Evolutionary conservation across 345 rosid species (phyloP).

Genomic region (Arabidopsis arenosa): DNA sequence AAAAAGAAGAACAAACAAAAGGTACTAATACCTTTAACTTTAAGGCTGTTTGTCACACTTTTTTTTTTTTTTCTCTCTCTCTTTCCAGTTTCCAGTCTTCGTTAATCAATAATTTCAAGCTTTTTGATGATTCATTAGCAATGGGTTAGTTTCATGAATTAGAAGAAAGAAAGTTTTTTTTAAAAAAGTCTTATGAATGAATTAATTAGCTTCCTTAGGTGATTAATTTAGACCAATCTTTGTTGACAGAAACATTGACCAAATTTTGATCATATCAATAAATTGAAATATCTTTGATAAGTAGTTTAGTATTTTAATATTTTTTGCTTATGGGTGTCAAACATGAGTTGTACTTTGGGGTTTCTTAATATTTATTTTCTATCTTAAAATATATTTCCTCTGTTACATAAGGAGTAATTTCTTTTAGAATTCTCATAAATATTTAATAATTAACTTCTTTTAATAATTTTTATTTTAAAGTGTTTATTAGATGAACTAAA

Average conservation of each 20-base stretch:
- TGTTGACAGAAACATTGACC: slow-evolving; percentile 7
- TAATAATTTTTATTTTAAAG: neutral
- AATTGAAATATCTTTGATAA: neutral
- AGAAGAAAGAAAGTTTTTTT: neutral
- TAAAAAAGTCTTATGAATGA: neutral
- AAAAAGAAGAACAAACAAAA: slow-evolving; percentile 24
- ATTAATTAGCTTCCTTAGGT: slow-evolving; percentile 1
- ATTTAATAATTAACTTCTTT: neutral
- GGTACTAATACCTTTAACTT: slow-evolving; percentile 43
- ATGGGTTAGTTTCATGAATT: slow-evolving; percentile 16
- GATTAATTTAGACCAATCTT: slow-evolving; percentile 28
- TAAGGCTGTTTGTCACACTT: slow-evolving; percentile 37
- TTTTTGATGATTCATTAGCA: slow-evolving; percentile 34
- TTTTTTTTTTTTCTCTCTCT: neutral
- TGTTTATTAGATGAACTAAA: neutral
- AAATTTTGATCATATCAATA: slow-evolving; percentile 15
- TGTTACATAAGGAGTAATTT: neutral
- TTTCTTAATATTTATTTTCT: neutral
- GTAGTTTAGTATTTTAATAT: neutral
- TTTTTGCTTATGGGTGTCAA: slow-evolving; percentile 1
- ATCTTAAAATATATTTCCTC: neutral
- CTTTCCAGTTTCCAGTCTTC: neutral
- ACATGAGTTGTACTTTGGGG: neutral
- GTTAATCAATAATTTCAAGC: slow-evolving; percentile 30
- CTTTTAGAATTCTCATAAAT: neutral